These are phyloP conservation scores for Vitis vinifera DNA, from an alignment of 164 flowering plant species.

Conservation along the genomic window DNA sequence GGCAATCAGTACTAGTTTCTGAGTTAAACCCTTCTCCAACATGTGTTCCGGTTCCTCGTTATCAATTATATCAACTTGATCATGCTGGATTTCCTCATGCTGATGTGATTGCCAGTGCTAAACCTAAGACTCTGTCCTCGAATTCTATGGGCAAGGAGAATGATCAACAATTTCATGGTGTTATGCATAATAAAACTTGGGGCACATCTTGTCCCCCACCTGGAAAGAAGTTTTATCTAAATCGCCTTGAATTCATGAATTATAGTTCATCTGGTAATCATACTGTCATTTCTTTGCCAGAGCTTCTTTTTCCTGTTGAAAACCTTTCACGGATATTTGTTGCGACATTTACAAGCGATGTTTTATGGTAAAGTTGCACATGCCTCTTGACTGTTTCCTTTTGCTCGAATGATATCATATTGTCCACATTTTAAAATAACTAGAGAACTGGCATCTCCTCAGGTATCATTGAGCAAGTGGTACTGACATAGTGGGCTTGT, in stretches of 20 bases:
- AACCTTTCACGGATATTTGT: conserved; percentile 60
- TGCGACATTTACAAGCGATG: conserved; percentile 84
- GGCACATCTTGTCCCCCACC: conserved; percentile 32
- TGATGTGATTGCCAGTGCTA: conserved; percentile 13
- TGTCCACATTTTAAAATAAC: neutral
- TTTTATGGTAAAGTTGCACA: conserved; percentile 49
- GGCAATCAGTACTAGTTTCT: conserved; percentile 2
- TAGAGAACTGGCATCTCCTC: neutral
- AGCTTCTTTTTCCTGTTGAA: conserved; percentile 75
- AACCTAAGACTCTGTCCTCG: neutral
- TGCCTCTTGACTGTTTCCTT: neutral
- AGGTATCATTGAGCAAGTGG: neutral
- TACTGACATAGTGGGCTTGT: neutral
- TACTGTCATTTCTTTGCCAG: conserved; percentile 60
- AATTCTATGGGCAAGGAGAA: conserved; percentile 11
- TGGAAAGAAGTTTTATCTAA: conserved; percentile 66
- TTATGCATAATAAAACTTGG: conserved; percentile 4
- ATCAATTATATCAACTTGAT: conserved; percentile 5
- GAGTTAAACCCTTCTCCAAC: conserved; percentile 5
- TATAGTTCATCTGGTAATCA: conserved; percentile 18
- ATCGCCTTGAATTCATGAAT: conserved; percentile 49
- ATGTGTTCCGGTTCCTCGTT: neutral
- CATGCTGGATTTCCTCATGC: conserved; percentile 6
- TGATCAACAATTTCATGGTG: conserved; percentile 5
- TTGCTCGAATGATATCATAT: neutral